Percentiles rank a stretch among this genome's conserved stretches.
phyloP scores from a whole-genome alignment of 495 filamentous ascomycete species.

The Penicillium lagena region DNA sequence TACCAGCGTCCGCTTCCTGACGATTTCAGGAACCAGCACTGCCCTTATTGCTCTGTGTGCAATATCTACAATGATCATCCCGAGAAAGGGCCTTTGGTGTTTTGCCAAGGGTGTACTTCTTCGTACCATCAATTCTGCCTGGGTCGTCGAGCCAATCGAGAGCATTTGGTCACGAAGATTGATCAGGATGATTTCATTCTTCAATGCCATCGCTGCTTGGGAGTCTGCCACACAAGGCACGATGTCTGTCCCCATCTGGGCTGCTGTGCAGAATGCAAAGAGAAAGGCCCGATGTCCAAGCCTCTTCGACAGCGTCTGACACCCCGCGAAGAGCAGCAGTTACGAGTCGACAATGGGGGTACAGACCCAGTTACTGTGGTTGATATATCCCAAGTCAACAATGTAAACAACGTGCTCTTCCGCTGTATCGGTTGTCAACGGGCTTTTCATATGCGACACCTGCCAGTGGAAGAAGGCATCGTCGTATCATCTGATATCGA shows the following conservation, averaged over 20 bases:
- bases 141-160: slow-evolving; percentile 61
- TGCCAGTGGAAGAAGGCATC: slow-evolving; percentile 28
- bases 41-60: slow-evolving; percentile 69
- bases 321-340: slow-evolving; percentile 71
- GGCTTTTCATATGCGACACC: slow-evolving; percentile 77
- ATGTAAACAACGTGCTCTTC: slow-evolving; percentile 69
- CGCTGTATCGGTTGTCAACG: slow-evolving; percentile 71
- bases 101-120: slow-evolving; percentile 84
- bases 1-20: slow-evolving; percentile 44
- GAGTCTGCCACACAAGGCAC: slow-evolving; percentile 62
- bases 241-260: slow-evolving; percentile 58
- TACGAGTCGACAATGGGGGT: slow-evolving; percentile 68
- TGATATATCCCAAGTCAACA: slow-evolving; percentile 60
- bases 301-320: slow-evolving; percentile 67
- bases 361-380: slow-evolving; percentile 68
- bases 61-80: slow-evolving; percentile 40
- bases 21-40: slow-evolving; percentile 62
- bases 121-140: slow-evolving; percentile 80
- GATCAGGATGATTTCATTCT: slow-evolving; percentile 70
- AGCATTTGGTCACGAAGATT: slow-evolving; percentile 94
- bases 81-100: slow-evolving; percentile 60
- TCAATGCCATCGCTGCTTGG: slow-evolving; percentile 84
- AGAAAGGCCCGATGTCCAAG: slow-evolving; percentile 52
- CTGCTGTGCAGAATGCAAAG: slow-evolving; percentile 62
- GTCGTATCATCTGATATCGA: too few species aligned